Evolutionary conservation across 2,329 filamentous ascomycete species (phyloP).

Genomic region (Monilinia fructigena): DNA sequence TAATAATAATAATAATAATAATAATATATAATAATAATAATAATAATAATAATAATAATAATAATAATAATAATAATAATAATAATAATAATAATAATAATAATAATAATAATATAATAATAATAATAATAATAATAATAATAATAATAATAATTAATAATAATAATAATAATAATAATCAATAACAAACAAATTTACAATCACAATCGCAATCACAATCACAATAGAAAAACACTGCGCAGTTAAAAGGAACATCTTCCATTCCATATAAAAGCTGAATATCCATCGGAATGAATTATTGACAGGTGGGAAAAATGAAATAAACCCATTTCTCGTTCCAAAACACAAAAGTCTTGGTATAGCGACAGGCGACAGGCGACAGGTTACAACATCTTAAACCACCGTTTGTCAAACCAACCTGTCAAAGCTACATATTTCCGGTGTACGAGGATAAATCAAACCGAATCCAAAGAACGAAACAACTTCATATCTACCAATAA

Average conservation of each 20-base stretch:
- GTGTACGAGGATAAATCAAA: neutral
- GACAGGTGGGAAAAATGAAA: conserved; percentile 4
- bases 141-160: too few relatives aligned
- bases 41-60: too few relatives aligned
- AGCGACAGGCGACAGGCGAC: neutral
- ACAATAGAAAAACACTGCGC: too few relatives aligned
- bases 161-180: too few relatives aligned
- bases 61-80: too few relatives aligned
- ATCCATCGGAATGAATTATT: conserved; percentile 13
- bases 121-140: too few relatives aligned
- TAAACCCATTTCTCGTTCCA: conserved; percentile 7
- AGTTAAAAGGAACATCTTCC: neutral
- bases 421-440: conserved; percentile 16
- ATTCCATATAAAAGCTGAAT: neutral
- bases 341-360: neutral
- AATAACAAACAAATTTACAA: too few relatives aligned
- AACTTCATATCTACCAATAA: conserved; percentile 16
- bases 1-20: too few relatives aligned
- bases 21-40: too few relatives aligned
- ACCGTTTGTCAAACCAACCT: conserved; percentile 12
- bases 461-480: neutral
- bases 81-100: too few relatives aligned
- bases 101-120: too few relatives aligned
- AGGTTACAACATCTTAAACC: conserved; percentile 17
- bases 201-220: too few relatives aligned